These are phyloP conservation scores for Aeschynomene evenia DNA, from an alignment of 306 rosid species.

Conservation along the genomic window DNA sequence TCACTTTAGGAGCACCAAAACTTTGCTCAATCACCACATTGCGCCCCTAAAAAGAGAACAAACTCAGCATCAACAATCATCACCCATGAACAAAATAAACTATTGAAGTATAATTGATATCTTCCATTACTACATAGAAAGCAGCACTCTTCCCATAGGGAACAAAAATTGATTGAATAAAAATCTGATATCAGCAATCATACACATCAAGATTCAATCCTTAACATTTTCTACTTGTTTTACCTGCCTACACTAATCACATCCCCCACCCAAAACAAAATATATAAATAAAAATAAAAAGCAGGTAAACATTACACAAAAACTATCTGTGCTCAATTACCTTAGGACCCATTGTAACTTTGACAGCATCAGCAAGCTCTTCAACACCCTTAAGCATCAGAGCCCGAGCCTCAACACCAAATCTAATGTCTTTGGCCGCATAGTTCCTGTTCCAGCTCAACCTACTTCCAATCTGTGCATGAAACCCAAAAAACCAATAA, in stretches of 20 bases:
- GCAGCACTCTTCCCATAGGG: background rate
- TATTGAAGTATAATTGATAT: background rate
- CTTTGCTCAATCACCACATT: conserved; percentile 94
- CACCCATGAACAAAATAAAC: background rate
- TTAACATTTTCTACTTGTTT: background rate
- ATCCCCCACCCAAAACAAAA: background rate
- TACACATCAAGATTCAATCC: background rate
- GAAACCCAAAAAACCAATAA: background rate
- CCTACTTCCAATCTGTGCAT: conserved; percentile 65
- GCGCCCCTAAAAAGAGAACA: conserved; percentile 66
- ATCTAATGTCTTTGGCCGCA: conserved; percentile 88
- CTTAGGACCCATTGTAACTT: conserved; percentile 99
- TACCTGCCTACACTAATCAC: background rate
- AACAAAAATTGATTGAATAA: background rate
- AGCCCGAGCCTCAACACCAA: conserved; percentile 97
- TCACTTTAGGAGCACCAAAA: conserved; percentile 95
- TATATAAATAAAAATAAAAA: no score
- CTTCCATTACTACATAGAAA: background rate
- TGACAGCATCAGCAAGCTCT: conserved; percentile 95
- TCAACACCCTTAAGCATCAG: conserved; percentile 96
- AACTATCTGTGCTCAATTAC: conserved; percentile 32
- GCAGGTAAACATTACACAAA: background rate
- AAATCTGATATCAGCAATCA: background rate
- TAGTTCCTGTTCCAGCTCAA: conserved; percentile 81
- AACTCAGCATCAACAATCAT: background rate